Evolutionary conservation across 352 stramenopile species (phyloP).

Genomic region (Globisporangium lucens): DNA sequence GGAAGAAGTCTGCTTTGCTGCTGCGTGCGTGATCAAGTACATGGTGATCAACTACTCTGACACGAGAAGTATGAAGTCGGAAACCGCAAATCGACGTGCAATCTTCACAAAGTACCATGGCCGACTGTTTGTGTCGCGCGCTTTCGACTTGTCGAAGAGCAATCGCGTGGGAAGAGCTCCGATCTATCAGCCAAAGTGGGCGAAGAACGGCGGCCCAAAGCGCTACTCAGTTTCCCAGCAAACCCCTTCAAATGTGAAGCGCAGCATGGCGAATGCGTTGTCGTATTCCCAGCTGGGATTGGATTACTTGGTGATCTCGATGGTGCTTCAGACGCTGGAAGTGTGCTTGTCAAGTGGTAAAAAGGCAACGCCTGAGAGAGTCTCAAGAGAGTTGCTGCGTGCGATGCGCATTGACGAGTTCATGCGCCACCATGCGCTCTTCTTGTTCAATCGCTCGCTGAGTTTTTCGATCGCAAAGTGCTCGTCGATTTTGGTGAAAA

Average conservation of each 20-base stretch:
- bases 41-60: conserved; percentile 91
- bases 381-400: conserved; percentile 67
- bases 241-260: conserved; percentile 50
- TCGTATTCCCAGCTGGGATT: conserved; percentile 78
- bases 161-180: conserved; percentile 61
- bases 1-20: conserved; percentile 83
- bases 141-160: conserved; percentile 74
- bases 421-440: conserved; percentile 80
- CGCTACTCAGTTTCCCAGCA: conserved; percentile 16
- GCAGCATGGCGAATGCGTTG: conserved; percentile 74
- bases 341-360: conserved; percentile 85
- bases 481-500: conserved; percentile 85
- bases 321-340: conserved; percentile 80
- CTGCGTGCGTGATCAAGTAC: conserved; percentile 82
- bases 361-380: conserved; percentile 77
- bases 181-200: conserved; percentile 26
- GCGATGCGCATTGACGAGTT: conserved; percentile 87
- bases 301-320: conserved; percentile 75
- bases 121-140: conserved; percentile 76
- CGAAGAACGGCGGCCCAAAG: conserved; percentile 16
- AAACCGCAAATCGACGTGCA: conserved; percentile 76
- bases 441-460: conserved; percentile 83
- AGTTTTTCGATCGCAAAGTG: conserved; percentile 85
- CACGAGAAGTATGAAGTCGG: conserved; percentile 80
- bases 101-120: conserved; percentile 86